Percentiles rank a stretch among this genome's conserved stretches.
These are phyloP conservation scores for Syzygium aromaticum DNA, from an alignment of 345 rosid genomes.

Conservation along the genomic window DNA sequence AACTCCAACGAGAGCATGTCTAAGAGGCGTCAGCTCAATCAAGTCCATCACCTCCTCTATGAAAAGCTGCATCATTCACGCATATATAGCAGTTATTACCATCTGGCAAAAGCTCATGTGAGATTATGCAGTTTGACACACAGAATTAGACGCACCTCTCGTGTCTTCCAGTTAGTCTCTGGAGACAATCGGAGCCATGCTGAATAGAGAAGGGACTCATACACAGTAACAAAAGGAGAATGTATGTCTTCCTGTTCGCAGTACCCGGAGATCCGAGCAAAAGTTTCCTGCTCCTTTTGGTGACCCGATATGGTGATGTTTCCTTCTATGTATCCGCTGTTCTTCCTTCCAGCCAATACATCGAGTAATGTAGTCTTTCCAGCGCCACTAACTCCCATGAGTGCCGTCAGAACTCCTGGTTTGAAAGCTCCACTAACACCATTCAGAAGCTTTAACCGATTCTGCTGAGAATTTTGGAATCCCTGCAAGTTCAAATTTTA, in stretches of 20 bases:
- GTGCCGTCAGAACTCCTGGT: slow-evolving; percentile 20
- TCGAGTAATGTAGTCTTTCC: slow-evolving; percentile 19
- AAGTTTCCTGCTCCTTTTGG: slow-evolving; percentile 5
- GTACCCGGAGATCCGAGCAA: slow-evolving; percentile 4
- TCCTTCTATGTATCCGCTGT: slow-evolving; percentile 6
- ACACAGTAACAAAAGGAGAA: slow-evolving; percentile 10
- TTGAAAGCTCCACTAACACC: slow-evolving; percentile 18
- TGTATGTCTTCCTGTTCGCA: slow-evolving; percentile 14
- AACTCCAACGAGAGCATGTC: slow-evolving; percentile 11
- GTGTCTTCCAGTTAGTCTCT: not conserved
- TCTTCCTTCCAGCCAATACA: slow-evolving; percentile 16
- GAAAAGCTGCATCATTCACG: not conserved
- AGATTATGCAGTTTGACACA: not conserved
- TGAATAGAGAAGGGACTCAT: slow-evolving; percentile 11
- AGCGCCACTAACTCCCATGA: slow-evolving; percentile 23
- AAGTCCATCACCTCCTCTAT: slow-evolving; percentile 10
- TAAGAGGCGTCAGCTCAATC: slow-evolving; percentile 7
- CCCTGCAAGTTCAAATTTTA: not conserved
- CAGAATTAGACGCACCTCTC: not conserved
- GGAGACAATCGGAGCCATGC: slow-evolving; percentile 11
- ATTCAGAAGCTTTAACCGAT: slow-evolving; percentile 10
- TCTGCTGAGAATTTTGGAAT: slow-evolving; percentile 7
- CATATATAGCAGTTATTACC: not conserved
- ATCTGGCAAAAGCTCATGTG: not conserved
- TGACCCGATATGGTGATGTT: slow-evolving; percentile 6